These are phyloP conservation scores for Lentinula edodes DNA, from an alignment of 768 basidiomycete genomes.

Conservation along the genomic window DNA sequence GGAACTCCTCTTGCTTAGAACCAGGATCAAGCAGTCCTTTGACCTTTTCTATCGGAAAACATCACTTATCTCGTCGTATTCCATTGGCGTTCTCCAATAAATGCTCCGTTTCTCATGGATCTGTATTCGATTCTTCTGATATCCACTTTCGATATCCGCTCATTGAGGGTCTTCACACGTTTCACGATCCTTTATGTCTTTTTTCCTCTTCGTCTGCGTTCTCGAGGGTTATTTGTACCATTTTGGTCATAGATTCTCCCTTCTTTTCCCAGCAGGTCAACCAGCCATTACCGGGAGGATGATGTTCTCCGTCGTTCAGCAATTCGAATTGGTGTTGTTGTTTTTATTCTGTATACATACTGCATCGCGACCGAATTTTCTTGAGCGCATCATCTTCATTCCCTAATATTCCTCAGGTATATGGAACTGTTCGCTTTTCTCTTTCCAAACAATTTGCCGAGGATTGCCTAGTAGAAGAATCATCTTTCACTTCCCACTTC, in stretches of 20 bases:
- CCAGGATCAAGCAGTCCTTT: neutral
- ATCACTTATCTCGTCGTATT: neutral
- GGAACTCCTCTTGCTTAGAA: neutral
- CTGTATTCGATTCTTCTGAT: neutral
- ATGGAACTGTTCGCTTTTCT: neutral
- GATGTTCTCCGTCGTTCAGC: too few relatives aligned
- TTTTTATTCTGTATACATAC: too few relatives aligned
- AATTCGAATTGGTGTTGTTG: too few relatives aligned
- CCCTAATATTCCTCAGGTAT: neutral
- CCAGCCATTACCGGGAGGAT: too few relatives aligned
- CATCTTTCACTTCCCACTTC: neutral
- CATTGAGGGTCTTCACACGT: neutral
- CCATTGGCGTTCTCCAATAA: too few relatives aligned
- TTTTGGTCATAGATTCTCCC: neutral
- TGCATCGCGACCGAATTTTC: too few relatives aligned
- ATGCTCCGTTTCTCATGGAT: neutral
- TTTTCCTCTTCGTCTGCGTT: neutral
- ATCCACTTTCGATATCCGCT: neutral
- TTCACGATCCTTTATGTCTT: neutral
- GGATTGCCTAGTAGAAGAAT: neutral
- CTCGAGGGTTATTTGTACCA: neutral
- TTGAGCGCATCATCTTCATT: neutral
- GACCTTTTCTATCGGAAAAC: neutral
- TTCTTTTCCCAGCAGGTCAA: neutral
- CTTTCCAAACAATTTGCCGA: neutral